Conservation (phyloP, 2,329 filamentous ascomycete genomes). For the Xylariaceae sp. region DNA sequence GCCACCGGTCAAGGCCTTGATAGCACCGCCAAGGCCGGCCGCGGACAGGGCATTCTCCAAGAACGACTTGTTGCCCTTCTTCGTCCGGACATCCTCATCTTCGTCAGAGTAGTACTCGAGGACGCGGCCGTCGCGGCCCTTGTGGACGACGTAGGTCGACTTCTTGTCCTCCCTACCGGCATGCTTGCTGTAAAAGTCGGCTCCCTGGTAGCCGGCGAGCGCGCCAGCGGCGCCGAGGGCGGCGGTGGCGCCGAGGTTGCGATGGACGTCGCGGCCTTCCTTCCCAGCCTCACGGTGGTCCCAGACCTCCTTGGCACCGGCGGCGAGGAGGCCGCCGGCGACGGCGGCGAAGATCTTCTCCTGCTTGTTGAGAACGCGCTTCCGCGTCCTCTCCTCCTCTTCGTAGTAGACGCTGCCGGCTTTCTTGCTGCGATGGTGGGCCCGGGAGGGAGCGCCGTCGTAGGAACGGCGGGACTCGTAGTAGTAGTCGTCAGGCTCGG, state of each 20-base stretch:
- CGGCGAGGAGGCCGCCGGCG: constrained; percentile 55
- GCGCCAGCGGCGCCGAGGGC: constrained; percentile 58
- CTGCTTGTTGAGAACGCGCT: constrained; percentile 50
- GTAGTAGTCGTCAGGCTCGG: constrained; percentile 55
- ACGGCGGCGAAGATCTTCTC: constrained; percentile 61
- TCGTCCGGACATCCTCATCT: constrained; percentile 45
- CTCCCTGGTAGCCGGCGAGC: constrained; percentile 56
- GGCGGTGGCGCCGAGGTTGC: constrained; percentile 52
- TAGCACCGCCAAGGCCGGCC: constrained; percentile 53
- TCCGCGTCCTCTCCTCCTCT: constrained; percentile 47
- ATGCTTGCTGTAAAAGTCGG: constrained; percentile 55
- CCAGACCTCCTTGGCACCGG: constrained; percentile 58
- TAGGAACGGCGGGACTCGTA: constrained; percentile 36
- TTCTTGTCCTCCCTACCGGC: constrained; percentile 47
- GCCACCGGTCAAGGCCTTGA: constrained; percentile 50
- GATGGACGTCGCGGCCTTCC: constrained; percentile 41
- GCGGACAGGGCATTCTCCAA: constrained; percentile 55
- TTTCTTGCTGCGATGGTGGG: constrained; percentile 40
- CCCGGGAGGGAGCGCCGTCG: constrained; percentile 18
- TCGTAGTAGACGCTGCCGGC: constrained; percentile 46
- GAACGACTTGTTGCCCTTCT: constrained; percentile 57
- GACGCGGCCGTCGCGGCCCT: constrained; percentile 44
- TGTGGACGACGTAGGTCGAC: constrained; percentile 45
- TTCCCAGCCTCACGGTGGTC: constrained; percentile 53
- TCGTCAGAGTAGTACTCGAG: constrained; percentile 52